Conservation (phyloP, 2,329 filamentous ascomycete genomes). For the Neofusicoccum sp. region DNA sequence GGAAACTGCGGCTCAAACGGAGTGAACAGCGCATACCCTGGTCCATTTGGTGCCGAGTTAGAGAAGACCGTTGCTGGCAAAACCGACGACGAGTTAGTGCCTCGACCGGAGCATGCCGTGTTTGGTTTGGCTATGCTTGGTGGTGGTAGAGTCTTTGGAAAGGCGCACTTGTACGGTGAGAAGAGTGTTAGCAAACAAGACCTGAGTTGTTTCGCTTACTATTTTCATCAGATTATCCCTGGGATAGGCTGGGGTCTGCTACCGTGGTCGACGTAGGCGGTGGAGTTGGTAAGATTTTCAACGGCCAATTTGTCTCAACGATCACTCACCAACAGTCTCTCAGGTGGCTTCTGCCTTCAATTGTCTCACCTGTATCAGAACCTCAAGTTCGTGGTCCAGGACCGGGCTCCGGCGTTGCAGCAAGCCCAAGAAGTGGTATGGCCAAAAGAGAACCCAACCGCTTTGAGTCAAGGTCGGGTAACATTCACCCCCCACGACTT, state of each 20-base stretch:
- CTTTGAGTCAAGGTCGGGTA: conserved; percentile 28
- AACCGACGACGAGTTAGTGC: conserved; percentile 22
- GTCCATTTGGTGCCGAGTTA: conserved; percentile 28
- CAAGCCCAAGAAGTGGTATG: conserved; percentile 33
- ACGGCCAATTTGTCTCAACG: background rate
- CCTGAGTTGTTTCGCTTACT: background rate
- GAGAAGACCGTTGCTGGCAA: conserved; percentile 7
- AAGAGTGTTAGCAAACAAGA: background rate
- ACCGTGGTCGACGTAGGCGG: conserved; percentile 35
- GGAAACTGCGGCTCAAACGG: conserved; percentile 6
- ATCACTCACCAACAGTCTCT: background rate
- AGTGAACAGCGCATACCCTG: conserved; percentile 27
- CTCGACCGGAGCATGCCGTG: conserved; percentile 30
- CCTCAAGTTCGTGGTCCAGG: conserved; percentile 42
- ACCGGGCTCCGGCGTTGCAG: conserved; percentile 34
- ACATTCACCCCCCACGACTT: conserved; percentile 58
- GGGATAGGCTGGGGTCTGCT: conserved; percentile 28
- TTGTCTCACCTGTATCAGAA: conserved; percentile 37
- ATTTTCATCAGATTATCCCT: conserved; percentile 30
- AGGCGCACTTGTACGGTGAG: conserved; percentile 33
- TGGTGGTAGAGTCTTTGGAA: conserved; percentile 31
- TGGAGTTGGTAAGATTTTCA: conserved; percentile 30
- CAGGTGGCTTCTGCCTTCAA: conserved; percentile 33
- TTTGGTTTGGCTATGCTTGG: conserved; percentile 36
- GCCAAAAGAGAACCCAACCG: conserved; percentile 32